A percentile compares a stretch with the other conserved stretches of the same genome.
These are phyloP conservation scores for Ascochyta rabiei DNA, from an alignment of 2,329 filamentous ascomycete genomes.

Conservation along the genomic window DNA sequence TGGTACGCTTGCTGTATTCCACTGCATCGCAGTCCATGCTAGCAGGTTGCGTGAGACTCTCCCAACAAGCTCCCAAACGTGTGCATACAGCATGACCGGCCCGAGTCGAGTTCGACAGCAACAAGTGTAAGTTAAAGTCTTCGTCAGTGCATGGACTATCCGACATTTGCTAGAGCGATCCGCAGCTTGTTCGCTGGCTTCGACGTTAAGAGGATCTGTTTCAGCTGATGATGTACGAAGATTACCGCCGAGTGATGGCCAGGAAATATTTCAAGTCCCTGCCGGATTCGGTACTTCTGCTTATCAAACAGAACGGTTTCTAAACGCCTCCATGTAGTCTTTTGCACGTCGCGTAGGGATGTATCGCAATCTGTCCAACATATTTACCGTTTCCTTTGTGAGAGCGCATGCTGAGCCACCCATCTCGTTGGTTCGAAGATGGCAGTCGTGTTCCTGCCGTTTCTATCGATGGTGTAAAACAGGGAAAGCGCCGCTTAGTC, in stretches of 20 bases:
- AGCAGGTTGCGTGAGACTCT: too few relatives aligned
- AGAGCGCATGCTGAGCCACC: too few relatives aligned
- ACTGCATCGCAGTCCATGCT: too few relatives aligned
- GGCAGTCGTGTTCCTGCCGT: neutral
- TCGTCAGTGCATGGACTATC: too few relatives aligned
- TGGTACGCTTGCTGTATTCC: too few relatives aligned
- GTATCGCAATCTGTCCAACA: too few relatives aligned
- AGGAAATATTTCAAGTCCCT: constrained; percentile 3
- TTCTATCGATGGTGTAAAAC: neutral
- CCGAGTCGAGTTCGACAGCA: too few relatives aligned
- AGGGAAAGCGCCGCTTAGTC: constrained; percentile 8
- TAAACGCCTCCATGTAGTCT: neutral
- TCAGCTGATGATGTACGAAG: constrained; percentile 1
- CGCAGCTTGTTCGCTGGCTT: neutral
- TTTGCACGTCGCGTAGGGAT: neutral
- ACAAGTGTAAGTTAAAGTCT: too few relatives aligned
- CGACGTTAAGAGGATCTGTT: neutral
- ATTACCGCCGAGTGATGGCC: neutral
- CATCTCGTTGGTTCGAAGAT: neutral
- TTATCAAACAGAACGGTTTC: constrained; percentile 3
- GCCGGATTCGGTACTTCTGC: neutral
- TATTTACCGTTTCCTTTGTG: too few relatives aligned
- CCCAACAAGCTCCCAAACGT: too few relatives aligned
- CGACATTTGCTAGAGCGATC: too few relatives aligned
- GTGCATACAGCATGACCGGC: too few relatives aligned